Evolutionary conservation across 768 basidiomycete species (phyloP), one percentile per base, ranked within the genome.

Genomic region (Clitopilus passeckerianus): DNA sequence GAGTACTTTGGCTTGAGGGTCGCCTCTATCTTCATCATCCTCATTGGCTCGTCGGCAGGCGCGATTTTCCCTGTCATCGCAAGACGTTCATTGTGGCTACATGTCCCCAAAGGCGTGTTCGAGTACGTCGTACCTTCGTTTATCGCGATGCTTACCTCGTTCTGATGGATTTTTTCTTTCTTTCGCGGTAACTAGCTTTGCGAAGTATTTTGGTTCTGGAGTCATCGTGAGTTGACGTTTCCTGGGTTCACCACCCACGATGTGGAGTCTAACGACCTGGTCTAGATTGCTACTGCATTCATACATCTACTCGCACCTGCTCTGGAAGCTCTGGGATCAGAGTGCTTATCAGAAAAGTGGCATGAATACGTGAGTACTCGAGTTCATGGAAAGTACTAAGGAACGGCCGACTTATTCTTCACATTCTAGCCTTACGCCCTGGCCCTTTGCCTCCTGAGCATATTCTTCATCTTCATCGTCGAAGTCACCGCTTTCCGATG

Each of bases 181-280:
- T 66, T 41, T n/a, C 14, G 3, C 37, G 37, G 37, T 54, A 16
- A 22, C 18, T 59, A 90, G 89, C 55, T 91, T 94, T 69, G 87
- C 90, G 33, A 94, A 93, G 72, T 93, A 89, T 71, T 95, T 95
- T 72, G 93, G 93, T 24, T 93, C 91, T 14, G 93, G 93, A 23
- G 90, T 93, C 54, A 92, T 93, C 65, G 90, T 91, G 59, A 65
- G 87, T 75, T 15, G 37, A 41, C 14, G 55, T 53, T 33, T 34
- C 14, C 46, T 53, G 61, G 8, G 62, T 43, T 56, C 22, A 16
- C 27, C 10, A 12, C 20, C 46, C 18, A 23, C n/a, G 46, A 50
- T 50, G 20, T 22, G 22, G 6, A 59, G 43, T 57, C 53, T 57
- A 34, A 14, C 22, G 56, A 63, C 41, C 18, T 50, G 62, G 56